phyloP scores from a whole-genome alignment of 2,329 filamentous ascomycete genomes.

The Colletotrichum tamarilloi region DNA sequence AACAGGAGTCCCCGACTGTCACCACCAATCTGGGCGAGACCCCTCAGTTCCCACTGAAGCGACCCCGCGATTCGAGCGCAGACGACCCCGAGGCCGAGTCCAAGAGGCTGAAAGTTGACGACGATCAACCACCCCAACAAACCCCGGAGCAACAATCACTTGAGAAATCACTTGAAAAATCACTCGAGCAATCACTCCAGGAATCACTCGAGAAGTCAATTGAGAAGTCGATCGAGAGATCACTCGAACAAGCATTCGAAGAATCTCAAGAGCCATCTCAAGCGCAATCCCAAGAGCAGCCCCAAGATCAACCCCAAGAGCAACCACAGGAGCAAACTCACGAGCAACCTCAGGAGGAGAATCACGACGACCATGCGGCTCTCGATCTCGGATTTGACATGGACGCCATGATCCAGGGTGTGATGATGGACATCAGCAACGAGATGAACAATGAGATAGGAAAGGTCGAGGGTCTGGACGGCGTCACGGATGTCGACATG shows the following conservation, averaged over 20 bases:
- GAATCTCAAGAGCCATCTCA: neutral
- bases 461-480: constrained; percentile 41
- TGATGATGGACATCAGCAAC: constrained; percentile 44
- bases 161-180: neutral
- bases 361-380: constrained; percentile 44
- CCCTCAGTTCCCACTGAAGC: constrained; percentile 50
- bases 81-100: constrained; percentile 44
- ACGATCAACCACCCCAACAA: constrained; percentile 6
- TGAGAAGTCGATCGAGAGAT: too few relatives aligned
- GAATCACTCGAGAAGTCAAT: neutral
- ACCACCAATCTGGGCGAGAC: constrained; percentile 46
- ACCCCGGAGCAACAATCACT: neutral
- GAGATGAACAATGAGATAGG: constrained; percentile 20
- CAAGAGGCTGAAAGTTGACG: constrained; percentile 41
- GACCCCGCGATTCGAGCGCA: constrained; percentile 46
- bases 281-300: neutral
- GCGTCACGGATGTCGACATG: constrained; percentile 42
- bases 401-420: constrained; percentile 35
- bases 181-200: neutral
- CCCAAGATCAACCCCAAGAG: too few relatives aligned
- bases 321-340: neutral
- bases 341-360: neutral
- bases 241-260: too few relatives aligned
- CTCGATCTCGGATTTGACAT: constrained; percentile 41
- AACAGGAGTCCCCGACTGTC: constrained; percentile 49